Conservation (phyloP, 2,329 filamentous ascomycete species). For the Arthroderma sp. region DNA sequence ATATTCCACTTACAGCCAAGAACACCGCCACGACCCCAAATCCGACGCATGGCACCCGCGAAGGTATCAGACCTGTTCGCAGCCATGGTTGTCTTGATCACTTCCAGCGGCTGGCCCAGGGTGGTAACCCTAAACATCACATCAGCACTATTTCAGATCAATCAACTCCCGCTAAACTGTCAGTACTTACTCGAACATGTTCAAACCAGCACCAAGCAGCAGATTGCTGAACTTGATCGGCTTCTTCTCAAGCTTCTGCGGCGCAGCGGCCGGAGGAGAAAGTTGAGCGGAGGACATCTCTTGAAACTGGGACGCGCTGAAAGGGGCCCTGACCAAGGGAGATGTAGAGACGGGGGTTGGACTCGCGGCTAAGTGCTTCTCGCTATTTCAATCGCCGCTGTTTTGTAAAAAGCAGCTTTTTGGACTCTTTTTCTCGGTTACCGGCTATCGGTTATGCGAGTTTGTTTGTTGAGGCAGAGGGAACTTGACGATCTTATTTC, state of each 20-base stretch:
- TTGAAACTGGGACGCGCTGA: conserved; percentile 48
- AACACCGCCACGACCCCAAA: conserved; percentile 88
- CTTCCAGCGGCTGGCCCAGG: conserved; percentile 77
- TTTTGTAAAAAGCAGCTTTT: too few species aligned
- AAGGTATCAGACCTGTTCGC: conserved; percentile 88
- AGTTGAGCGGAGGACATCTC: conserved; percentile 20
- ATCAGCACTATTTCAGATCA: background rate
- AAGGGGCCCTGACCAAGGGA: conserved; percentile 98
- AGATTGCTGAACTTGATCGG: conserved; percentile 99
- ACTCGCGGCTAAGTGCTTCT: background rate
- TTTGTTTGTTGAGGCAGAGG: too few species aligned
- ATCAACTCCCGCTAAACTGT: background rate
- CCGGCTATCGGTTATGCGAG: too few species aligned
- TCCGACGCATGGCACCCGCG: conserved; percentile 62
- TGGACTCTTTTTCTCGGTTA: too few species aligned
- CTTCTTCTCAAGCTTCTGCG: conserved; percentile 80
- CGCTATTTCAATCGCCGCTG: background rate
- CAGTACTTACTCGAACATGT: conserved; percentile 67
- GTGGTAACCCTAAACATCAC: conserved; percentile 44
- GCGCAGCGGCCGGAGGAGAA: conserved; percentile 15
- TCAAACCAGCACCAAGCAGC: conserved; percentile 83
- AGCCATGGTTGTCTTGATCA: conserved; percentile 99
- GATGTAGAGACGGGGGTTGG: conserved; percentile 10
- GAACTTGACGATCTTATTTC: too few species aligned
- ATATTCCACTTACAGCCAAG: conserved; percentile 65